Base-by-base conservation (phyloP, 352 stramenopile species). In the Phytophthora vignae region DNA sequence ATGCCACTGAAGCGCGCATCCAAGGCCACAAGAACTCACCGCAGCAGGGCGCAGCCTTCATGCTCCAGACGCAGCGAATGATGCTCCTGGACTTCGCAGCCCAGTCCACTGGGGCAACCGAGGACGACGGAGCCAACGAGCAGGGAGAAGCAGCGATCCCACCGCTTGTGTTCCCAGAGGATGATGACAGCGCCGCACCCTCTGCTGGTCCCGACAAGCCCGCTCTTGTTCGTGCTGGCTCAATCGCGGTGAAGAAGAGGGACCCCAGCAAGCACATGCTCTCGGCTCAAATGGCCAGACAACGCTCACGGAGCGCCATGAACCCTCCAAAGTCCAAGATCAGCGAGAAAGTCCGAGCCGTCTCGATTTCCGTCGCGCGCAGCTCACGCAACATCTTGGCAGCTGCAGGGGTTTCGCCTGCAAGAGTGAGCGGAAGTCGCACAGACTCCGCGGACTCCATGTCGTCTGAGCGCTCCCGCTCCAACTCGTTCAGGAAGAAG, bases 11-110 rank as follows among this genome's bases (percentile, higher is more conserved):
- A 15, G 85, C 87, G 8, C 74, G 84, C 19, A 92, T 95, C 59
- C 76, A 82, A 49, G 85, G 83, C 36, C 84, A 93, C 73, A 95
- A 95, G 74, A 95, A 92, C 77, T 90, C 79, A 17, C 73, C 80
- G 22, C 89, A 95, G 63, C 81, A 93, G 50, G 87, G 80, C 19
- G 65, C 62, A 52, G 76, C 84, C 21, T 93, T 95, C 67, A 82
- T 93, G 15, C 73, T 87, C 62, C 84, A 91, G 64, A 92, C 82
- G 0, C 85, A 93, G 53, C 83, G 87, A 10, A 82, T 95, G 70
- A 71, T 76, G 0, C 72, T 66, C 59, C 76, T 83, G 62, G 85
- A 86, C 38, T 73, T 83, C 50, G 73, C 72, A 25, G 65, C 55
- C 17, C 49, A 70, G 59, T 55, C 64, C 57, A 7, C 29, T 57